Evolutionary conservation across 257 asterid genomes (phyloP).

Genomic region (Solanum corneliomulleri): DNA sequence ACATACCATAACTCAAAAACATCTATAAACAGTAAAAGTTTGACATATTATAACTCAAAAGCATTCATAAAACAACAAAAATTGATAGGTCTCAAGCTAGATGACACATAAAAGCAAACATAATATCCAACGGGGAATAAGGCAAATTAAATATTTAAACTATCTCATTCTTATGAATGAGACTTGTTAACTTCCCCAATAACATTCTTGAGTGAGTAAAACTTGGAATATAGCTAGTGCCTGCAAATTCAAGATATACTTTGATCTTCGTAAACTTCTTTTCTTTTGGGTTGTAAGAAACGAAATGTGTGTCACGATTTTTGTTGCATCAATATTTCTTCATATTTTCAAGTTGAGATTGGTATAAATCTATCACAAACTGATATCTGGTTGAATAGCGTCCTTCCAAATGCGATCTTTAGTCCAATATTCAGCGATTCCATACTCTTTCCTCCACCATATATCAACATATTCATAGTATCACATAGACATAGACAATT

Average conservation of each 20-base stretch:
- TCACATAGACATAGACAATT: not conserved
- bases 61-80: not conserved
- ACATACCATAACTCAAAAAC: too few species aligned
- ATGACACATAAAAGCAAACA: not conserved
- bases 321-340: not conserved
- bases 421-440: not conserved
- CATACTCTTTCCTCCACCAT: not conserved
- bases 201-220: not conserved
- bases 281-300: not conserved
- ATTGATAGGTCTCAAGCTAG: not conserved
- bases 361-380: not conserved
- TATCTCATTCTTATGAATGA: not conserved
- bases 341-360: not conserved
- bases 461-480: not conserved
- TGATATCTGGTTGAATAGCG: not conserved
- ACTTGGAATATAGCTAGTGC: not conserved
- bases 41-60: not conserved
- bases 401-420: not conserved
- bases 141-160: not conserved
- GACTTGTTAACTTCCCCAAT: not conserved
- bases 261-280: not conserved
- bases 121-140: not conserved
- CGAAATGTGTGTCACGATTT: not conserved
- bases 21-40: too few species aligned
- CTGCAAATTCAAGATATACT: too few species aligned